Conservation (phyloP, 148 eudicot genomes). For the Bassia scoparia region DNA sequence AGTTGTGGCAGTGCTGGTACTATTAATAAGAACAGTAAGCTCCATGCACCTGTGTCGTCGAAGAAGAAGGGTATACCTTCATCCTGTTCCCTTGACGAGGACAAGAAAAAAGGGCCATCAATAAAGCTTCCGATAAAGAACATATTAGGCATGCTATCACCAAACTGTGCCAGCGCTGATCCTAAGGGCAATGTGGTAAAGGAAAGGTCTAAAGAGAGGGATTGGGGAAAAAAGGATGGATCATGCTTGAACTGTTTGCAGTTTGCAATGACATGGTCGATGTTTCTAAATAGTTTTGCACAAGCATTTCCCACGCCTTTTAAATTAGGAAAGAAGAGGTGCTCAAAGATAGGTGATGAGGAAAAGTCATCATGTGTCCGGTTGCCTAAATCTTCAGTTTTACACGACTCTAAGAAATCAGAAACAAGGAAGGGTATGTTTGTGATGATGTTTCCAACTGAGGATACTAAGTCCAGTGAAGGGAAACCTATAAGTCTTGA, state of each 20-base stretch:
- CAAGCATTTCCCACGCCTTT: conserved; percentile 62
- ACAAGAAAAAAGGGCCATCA: conserved; percentile 52
- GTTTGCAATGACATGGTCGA: conserved; percentile 69
- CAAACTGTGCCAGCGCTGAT: conserved; percentile 33
- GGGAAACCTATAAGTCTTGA: conserved; percentile 58
- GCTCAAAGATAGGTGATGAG: conserved; percentile 38
- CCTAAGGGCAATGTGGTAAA: conserved; percentile 28
- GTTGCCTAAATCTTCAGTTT: conserved; percentile 28
- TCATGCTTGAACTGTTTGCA: conserved; percentile 68
- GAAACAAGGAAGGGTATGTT: conserved; percentile 32
- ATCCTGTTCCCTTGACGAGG: conserved; percentile 36
- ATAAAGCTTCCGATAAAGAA: conserved; percentile 55
- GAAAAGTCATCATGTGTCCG: conserved; percentile 26
- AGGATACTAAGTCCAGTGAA: conserved; percentile 33
- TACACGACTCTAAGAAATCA: conserved; percentile 34
- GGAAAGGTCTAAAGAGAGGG: conserved; percentile 42
- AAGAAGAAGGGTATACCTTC: conserved; percentile 35
- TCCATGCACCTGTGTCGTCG: conserved; percentile 18
- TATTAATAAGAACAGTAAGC: conserved; percentile 26
- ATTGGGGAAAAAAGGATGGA: conserved; percentile 40
- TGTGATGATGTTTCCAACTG: conserved; percentile 34
- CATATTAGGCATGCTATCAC: conserved; percentile 47
- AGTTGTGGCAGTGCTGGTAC: conserved; percentile 18
- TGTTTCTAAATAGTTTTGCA: conserved; percentile 58
- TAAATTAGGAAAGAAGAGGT: conserved; percentile 47